Evolutionary conservation across 2,329 filamentous ascomycete genomes (phyloP).

Genomic region (Ophiostoma montium): DNA sequence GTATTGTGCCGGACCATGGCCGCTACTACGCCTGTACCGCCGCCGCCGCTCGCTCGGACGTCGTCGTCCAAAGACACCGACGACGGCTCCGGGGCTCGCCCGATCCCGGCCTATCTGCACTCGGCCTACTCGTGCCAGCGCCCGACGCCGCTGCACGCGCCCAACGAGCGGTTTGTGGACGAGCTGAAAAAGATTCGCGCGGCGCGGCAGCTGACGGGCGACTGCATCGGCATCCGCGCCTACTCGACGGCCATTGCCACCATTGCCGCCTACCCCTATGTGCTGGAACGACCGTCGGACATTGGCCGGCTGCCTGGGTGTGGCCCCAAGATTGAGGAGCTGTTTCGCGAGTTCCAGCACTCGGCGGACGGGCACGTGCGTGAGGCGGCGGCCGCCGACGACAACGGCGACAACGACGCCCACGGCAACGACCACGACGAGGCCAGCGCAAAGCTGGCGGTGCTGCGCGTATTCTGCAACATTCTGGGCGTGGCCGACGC

Average conservation of each 20-base stretch:
- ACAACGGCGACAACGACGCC: no score
- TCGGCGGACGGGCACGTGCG: conserved; percentile 41
- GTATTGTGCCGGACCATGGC: neutral
- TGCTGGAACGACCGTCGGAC: conserved; percentile 26
- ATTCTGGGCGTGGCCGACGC: conserved; percentile 88
- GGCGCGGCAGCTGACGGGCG: conserved; percentile 54
- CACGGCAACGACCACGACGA: conserved; percentile 47
- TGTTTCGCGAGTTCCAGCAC: conserved; percentile 61
- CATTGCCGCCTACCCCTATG: conserved; percentile 63
- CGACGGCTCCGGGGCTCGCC: neutral
- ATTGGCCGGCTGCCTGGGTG: conserved; percentile 58
- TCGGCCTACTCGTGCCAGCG: conserved; percentile 69
- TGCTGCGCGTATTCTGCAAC: conserved; percentile 58
- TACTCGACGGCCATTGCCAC: conserved; percentile 80
- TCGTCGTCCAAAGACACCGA: neutral
- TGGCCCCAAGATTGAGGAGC: conserved; percentile 59
- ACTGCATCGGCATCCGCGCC: conserved; percentile 68
- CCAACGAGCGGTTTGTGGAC: conserved; percentile 62
- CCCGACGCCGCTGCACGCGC: conserved; percentile 51
- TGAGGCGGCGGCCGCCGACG: no score
- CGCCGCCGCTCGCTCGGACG: neutral
- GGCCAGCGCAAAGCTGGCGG: conserved; percentile 46
- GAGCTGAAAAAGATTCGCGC: conserved; percentile 62
- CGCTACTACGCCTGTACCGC: neutral
- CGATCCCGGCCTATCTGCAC: conserved; percentile 52